phyloP scores from a whole-genome alignment of 345 rosid genomes.

The Bruguiera parviflora region DNA sequence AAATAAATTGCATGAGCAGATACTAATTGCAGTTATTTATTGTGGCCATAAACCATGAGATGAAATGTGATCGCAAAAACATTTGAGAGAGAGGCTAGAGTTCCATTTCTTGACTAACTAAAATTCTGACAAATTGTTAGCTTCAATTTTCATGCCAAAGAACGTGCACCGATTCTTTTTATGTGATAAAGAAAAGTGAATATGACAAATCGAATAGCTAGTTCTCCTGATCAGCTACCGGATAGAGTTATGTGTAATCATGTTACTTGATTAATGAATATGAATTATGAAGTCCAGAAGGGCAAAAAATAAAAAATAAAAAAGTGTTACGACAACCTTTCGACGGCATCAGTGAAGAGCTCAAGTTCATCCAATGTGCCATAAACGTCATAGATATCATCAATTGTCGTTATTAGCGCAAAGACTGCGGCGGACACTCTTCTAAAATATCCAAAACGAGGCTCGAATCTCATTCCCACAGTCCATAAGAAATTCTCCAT shows the following conservation, averaged over 20 bases:
- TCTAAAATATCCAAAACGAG: conserved; percentile 26
- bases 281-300: not conserved
- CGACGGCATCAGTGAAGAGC: conserved; percentile 22
- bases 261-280: not conserved
- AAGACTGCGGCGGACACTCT: conserved; percentile 20
- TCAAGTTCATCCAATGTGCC: conserved; percentile 41
- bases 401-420: conserved; percentile 23
- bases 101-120: too few relatives aligned
- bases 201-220: too few relatives aligned
- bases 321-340: not conserved
- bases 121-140: too few relatives aligned
- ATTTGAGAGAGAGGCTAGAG: too few relatives aligned
- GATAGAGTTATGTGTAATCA: too few relatives aligned
- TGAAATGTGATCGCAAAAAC: too few relatives aligned
- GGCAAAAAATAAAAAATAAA: not conserved
- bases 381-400: conserved; percentile 45
- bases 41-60: too few relatives aligned
- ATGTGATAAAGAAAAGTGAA: not conserved
- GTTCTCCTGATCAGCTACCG: too few relatives aligned
- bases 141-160: too few relatives aligned
- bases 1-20: too few relatives aligned
- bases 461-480: conserved; percentile 26
- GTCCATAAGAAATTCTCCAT: conserved; percentile 37
- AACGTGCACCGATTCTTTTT: too few relatives aligned
- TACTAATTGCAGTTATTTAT: too few relatives aligned